Evolutionary conservation across 1,284 basidiomycete species (phyloP).

Genomic region (Malassezia obtusa): DNA sequence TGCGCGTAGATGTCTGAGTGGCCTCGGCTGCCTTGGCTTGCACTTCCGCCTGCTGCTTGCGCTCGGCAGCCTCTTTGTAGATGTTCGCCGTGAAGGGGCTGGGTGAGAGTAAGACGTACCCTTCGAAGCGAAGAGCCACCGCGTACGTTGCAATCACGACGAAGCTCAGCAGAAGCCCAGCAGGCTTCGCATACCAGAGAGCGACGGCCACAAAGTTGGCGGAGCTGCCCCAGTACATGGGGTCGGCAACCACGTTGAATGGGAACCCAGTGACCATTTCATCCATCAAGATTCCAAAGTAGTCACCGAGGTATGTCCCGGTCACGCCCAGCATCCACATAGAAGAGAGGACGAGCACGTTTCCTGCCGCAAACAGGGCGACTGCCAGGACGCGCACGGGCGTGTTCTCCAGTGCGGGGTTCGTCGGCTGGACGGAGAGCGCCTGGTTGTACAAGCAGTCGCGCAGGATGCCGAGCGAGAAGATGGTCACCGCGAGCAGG

Average conservation of each 20-base stretch:
- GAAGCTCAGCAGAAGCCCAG: constrained; percentile 40
- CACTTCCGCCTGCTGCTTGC: constrained; percentile 22
- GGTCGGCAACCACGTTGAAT: constrained; percentile 83
- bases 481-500: constrained; percentile 79
- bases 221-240: constrained; percentile 65
- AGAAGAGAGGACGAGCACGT: constrained; percentile 61
- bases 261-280: constrained; percentile 69
- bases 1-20: neutral
- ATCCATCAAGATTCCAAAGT: constrained; percentile 97
- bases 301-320: constrained; percentile 73
- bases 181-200: constrained; percentile 42
- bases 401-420: constrained; percentile 53
- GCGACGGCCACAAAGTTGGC: constrained; percentile 44
- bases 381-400: constrained; percentile 58
- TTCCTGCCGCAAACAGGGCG: constrained; percentile 57
- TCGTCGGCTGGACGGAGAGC: constrained; percentile 60
- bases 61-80: constrained; percentile 36
- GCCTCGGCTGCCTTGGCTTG: neutral
- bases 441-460: constrained; percentile 62
- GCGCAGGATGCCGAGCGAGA: constrained; percentile 71
- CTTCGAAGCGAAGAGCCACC: constrained; percentile 41
- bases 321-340: constrained; percentile 87
- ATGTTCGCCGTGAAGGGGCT: constrained; percentile 42
- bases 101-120: constrained; percentile 16
- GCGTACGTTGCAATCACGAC: constrained; percentile 38